These are phyloP conservation scores for Solanum raphanifolium DNA, from an alignment of 257 asterid species.

Conservation along the genomic window DNA sequence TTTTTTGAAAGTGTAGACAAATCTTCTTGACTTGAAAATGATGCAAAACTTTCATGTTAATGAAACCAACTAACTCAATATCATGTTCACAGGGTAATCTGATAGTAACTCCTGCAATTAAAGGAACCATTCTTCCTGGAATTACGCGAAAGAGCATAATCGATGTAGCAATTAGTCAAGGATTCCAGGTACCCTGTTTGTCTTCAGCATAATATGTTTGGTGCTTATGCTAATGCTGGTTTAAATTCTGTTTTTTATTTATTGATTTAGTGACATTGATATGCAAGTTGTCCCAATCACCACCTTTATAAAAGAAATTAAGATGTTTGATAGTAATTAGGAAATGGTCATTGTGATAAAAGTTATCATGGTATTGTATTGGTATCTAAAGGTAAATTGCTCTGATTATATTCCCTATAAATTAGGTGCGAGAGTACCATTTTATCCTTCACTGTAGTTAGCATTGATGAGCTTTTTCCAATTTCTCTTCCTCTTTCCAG, in stretches of 20 bases:
- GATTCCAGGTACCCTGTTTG: conserved; percentile 26
- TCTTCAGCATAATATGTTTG: neutral
- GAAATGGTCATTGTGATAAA: neutral
- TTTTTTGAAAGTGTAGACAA: neutral
- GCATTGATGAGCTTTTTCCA: neutral
- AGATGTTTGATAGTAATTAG: neutral
- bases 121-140: conserved; percentile 46
- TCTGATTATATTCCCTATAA: neutral
- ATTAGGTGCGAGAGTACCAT: neutral
- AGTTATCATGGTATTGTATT: neutral
- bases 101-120: conserved; percentile 33
- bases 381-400: neutral
- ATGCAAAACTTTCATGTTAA: neutral
- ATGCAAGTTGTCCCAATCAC: neutral
- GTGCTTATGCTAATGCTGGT: neutral
- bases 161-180: conserved; percentile 36
- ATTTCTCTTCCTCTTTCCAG: neutral
- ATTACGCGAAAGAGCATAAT: conserved; percentile 41
- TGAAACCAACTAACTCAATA: neutral
- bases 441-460: neutral
- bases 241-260: neutral
- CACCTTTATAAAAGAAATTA: neutral
- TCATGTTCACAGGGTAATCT: conserved; percentile 25
- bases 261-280: no score
- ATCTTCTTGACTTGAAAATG: neutral